Percentiles rank a stretch among this genome's conserved stretches.
Evolutionary conservation across 108 stramenopile species (phyloP).

Genomic region (Pseudonitzschia multistriata): DNA sequence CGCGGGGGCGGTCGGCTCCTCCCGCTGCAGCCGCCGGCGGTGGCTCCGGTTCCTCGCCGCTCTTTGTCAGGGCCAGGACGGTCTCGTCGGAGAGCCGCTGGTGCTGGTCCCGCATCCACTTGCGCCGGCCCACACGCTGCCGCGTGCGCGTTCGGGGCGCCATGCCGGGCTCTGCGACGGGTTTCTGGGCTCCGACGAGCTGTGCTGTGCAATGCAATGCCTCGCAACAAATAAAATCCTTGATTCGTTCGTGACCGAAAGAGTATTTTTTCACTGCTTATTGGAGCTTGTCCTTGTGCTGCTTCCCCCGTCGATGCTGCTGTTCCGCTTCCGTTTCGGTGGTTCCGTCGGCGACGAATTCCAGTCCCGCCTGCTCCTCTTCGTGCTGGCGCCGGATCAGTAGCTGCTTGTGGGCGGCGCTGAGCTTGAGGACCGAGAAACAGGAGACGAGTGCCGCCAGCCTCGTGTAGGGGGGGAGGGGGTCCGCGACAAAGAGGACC

Average conservation of each 20-base stretch:
- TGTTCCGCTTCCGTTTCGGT: too few relatives aligned
- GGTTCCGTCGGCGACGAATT: background rate
- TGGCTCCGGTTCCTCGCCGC: background rate
- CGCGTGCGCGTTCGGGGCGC: constrained; percentile 1
- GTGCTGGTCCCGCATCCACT: constrained; percentile 4
- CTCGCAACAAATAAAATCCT: background rate
- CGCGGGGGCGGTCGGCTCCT: background rate
- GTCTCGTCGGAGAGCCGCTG: too few relatives aligned
- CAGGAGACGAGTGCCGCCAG: constrained; percentile 17
- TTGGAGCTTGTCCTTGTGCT: background rate
- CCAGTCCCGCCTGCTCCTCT: background rate
- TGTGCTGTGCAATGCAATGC: too few relatives aligned
- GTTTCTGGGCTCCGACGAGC: too few relatives aligned
- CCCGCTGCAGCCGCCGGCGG: background rate
- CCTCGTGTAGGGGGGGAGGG: constrained; percentile 46
- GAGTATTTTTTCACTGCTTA: background rate
- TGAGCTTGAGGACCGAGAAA: constrained; percentile 15
- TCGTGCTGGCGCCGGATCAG: background rate
- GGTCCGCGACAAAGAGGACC: constrained; percentile 54
- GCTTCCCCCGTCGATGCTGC: background rate
- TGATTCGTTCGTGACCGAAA: background rate
- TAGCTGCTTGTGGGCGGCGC: constrained; percentile 2
- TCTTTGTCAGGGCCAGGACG: too few relatives aligned
- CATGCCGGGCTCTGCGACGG: background rate
- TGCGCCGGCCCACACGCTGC: constrained; percentile 6